Conservation (phyloP, 179 eudicot species). For the Heliamphora pulchella region DNA sequence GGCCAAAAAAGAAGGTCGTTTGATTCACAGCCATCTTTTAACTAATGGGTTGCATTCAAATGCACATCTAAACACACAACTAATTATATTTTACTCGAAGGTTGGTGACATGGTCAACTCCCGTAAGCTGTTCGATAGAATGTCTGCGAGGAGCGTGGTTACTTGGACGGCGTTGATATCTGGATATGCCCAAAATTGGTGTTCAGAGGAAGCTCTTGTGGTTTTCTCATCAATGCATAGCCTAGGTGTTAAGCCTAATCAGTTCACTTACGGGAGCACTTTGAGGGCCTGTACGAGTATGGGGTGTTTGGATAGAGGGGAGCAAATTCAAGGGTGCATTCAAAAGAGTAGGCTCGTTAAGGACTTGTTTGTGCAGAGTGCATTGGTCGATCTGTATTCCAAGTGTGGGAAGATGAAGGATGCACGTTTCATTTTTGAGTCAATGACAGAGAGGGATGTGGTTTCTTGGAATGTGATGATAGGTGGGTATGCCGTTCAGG, state of each 20-base stretch:
- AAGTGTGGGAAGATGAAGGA: constrained; percentile 56
- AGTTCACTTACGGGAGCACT: constrained; percentile 55
- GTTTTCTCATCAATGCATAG: constrained; percentile 46
- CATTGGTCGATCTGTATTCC: constrained; percentile 54
- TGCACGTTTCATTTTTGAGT: constrained; percentile 42
- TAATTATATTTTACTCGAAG: constrained; percentile 45
- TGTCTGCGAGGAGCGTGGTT: constrained; percentile 51
- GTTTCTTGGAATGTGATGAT: constrained; percentile 72
- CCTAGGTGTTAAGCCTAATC: constrained; percentile 42
- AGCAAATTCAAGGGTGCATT: constrained; percentile 53
- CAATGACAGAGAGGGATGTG: constrained; percentile 49
- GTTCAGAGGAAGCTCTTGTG: constrained; percentile 36
- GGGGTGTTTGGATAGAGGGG: constrained; percentile 40
- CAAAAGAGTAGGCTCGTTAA: constrained; percentile 46
- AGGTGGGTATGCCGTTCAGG: constrained; percentile 48
- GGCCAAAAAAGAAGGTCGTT: constrained; percentile 30
- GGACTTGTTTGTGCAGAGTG: constrained; percentile 59
- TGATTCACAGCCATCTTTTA: constrained; percentile 36
- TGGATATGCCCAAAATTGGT: constrained; percentile 51
- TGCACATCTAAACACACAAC: constrained; percentile 31
- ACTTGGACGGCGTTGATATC: constrained; percentile 63
- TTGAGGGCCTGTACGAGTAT: constrained; percentile 48
- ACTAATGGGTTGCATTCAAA: constrained; percentile 32
- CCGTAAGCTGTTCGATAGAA: constrained; percentile 55
- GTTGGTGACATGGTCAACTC: constrained; percentile 38